A percentile compares a stretch with the other conserved stretches of the same genome.
phyloP scores from a whole-genome alignment of 768 basidiomycete species.

The Boletus subcaerulescens region DNA sequence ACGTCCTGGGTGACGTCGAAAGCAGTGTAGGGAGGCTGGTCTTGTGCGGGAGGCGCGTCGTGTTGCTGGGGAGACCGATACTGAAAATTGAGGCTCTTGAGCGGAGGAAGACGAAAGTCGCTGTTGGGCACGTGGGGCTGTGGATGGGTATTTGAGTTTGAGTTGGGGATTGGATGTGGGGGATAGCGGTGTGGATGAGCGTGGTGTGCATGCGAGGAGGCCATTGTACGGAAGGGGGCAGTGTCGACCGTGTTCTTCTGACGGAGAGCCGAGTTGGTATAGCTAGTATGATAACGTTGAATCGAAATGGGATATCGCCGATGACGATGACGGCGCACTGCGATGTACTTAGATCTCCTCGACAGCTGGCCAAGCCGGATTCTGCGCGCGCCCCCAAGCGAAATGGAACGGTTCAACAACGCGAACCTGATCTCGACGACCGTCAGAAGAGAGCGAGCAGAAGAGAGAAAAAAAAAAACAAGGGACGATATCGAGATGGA shows the following conservation, averaged over 20 bases:
- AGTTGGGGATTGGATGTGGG: conserved; percentile 11
- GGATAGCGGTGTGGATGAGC: conserved; percentile 34
- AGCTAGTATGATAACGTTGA: conserved; percentile 11
- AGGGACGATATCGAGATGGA: conserved; percentile 1
- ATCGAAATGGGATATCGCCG: conserved; percentile 16
- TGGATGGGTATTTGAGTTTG: conserved; percentile 32
- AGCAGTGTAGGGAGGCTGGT: conserved; percentile 9
- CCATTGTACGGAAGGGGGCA: conserved; percentile 33
- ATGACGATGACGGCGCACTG: conserved; percentile 17
- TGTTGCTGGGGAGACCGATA: conserved; percentile 36
- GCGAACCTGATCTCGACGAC: conserved; percentile 1
- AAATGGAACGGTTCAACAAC: background rate
- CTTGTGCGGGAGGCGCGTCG: conserved; percentile 4
- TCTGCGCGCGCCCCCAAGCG: background rate
- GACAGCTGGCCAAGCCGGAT: background rate
- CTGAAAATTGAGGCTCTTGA: conserved; percentile 70
- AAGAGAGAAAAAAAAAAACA: conserved; percentile 5
- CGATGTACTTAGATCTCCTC: conserved; percentile 19
- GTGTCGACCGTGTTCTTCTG: conserved; percentile 4
- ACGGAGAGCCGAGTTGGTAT: background rate
- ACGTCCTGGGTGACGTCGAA: conserved; percentile 26
- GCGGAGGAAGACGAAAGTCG: conserved; percentile 61
- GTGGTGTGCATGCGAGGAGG: conserved; percentile 39
- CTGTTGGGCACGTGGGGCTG: conserved; percentile 39
- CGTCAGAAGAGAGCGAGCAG: background rate